These are phyloP conservation scores for Colletotrichum lentis DNA, from an alignment of 2,329 filamentous ascomycete species.

Conservation along the genomic window DNA sequence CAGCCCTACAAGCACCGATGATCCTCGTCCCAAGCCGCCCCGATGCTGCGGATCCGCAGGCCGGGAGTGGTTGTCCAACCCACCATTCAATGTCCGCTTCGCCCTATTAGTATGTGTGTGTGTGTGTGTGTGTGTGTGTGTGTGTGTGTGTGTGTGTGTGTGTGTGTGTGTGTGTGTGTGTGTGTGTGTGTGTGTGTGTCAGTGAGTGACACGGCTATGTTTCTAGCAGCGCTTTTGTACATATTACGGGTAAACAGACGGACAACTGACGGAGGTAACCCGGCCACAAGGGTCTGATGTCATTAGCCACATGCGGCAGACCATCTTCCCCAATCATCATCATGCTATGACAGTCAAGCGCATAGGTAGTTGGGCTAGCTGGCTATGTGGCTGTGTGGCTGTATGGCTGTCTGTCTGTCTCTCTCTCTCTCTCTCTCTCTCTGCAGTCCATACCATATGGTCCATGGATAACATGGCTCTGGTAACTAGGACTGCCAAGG, in stretches of 20 bases:
- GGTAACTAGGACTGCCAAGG: slow-evolving; percentile 13
- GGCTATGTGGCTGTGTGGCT: neutral
- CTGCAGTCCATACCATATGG: neutral
- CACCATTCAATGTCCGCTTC: neutral
- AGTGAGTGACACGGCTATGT: too few relatives aligned
- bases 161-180: too few relatives aligned
- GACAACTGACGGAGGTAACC: neutral
- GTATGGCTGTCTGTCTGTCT: too few relatives aligned
- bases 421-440: too few relatives aligned
- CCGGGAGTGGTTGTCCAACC: neutral
- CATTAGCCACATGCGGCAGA: slow-evolving; percentile 5
- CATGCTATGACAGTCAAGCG: neutral
- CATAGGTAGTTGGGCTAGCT: too few relatives aligned
- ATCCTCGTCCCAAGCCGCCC: neutral
- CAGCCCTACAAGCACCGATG: slow-evolving; percentile 15
- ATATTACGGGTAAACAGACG: too few relatives aligned
- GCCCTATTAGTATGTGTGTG: neutral
- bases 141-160: too few relatives aligned
- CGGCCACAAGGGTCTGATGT: slow-evolving; percentile 6
- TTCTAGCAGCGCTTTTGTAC: too few relatives aligned
- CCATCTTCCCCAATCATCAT: neutral
- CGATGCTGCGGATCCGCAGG: neutral
- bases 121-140: too few relatives aligned
- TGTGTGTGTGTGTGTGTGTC: too few relatives aligned
- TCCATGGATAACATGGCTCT: neutral